Base-by-base conservation (phyloP, 768 basidiomycete species). In the Hemileccinum rubropunctum region DNA sequence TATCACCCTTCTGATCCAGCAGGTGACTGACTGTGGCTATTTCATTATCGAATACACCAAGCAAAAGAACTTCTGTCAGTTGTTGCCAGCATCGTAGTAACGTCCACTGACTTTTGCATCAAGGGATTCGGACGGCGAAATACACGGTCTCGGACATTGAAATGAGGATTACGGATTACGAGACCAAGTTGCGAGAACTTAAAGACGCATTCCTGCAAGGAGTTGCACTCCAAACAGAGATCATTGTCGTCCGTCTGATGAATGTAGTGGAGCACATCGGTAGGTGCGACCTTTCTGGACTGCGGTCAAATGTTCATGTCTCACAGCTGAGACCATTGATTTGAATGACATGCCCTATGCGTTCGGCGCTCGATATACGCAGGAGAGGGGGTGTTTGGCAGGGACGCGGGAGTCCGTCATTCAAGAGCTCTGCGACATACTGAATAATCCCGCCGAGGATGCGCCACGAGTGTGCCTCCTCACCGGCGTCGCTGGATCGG, bases 381-480 rank as follows among this genome's bases (percentile, higher is more conserved):
- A 3, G 40, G 47, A 48, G 17, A 53, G 48, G 27, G 28, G 46
- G 9, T 53, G 52, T 14, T 23, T 53, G 9, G 15, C 47, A 0
- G 39, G 47, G n/a, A 53, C 47, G 2, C 43, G 43, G 17, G 27
- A 53, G n/a, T 17, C 21, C 2, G 37, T 38, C 38, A 36, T 42
- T 41, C 20, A 18, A 9, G 23, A 39, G 4, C 30, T 47, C 10
- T 28, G n/a, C 1, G 45, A 43, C 28, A 51, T 48, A 6, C 39
- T 39, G 35, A 15, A 38, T 38, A 8, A 43, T 20, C 27, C 41
- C 36, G 26, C 26, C 0, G 28, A 34, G 4, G 47, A 46, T 36
- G 45, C 35, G 2, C 35, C 44, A 6, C 52, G 54, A 10, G 48
- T 64, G 11, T 59, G 37, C 28, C 47, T 58, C 8, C 58, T 65